Evolutionary conservation across 1,139 yeast genomes (phyloP).

Genomic region (Tardiomyces digboiensis): DNA sequence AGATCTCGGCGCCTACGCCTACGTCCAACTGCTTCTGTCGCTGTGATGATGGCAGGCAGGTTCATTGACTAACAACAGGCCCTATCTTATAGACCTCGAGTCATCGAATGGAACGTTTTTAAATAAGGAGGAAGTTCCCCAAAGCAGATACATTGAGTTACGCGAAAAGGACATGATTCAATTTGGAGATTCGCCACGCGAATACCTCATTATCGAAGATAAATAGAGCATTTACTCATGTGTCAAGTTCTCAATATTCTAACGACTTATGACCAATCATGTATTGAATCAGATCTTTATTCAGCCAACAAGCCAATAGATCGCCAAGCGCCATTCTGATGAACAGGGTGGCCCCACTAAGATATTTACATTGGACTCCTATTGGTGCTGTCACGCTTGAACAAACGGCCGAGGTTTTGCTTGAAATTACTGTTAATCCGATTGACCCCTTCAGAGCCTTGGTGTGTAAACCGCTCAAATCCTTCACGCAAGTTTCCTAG

Average conservation of each 20-base stretch:
- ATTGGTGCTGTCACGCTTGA: slow-evolving; percentile 34
- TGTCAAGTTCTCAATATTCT: too few relatives aligned
- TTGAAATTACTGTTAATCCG: slow-evolving; percentile 51
- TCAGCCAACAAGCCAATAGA: too few relatives aligned
- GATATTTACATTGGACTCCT: neutral
- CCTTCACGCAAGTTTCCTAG: slow-evolving; percentile 48
- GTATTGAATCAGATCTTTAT: too few relatives aligned
- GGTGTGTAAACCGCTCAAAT: slow-evolving; percentile 39
- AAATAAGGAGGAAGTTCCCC: slow-evolving; percentile 38
- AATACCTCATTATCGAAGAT: slow-evolving; percentile 22
- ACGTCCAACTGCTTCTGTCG: too few relatives aligned
- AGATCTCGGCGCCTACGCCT: too few relatives aligned
- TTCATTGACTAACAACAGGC: slow-evolving; percentile 8
- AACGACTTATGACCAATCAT: too few relatives aligned
- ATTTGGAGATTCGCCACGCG: slow-evolving; percentile 33
- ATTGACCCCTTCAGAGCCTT: slow-evolving; percentile 34
- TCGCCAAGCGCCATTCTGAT: slow-evolving; percentile 95
- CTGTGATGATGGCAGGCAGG: too few relatives aligned
- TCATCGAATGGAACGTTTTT: slow-evolving; percentile 46
- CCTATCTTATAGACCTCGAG: slow-evolving; percentile 43
- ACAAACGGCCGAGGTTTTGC: slow-evolving; percentile 44
- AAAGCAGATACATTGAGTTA: slow-evolving; percentile 39
- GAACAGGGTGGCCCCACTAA: too few relatives aligned
- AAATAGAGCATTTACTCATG: too few relatives aligned
- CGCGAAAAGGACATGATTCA: slow-evolving; percentile 37